A percentile compares a stretch with the other conserved stretches of the same genome.
These are phyloP conservation scores for Pyricularia grisea DNA, from an alignment of 2,329 filamentous ascomycete species.

Conservation along the genomic window DNA sequence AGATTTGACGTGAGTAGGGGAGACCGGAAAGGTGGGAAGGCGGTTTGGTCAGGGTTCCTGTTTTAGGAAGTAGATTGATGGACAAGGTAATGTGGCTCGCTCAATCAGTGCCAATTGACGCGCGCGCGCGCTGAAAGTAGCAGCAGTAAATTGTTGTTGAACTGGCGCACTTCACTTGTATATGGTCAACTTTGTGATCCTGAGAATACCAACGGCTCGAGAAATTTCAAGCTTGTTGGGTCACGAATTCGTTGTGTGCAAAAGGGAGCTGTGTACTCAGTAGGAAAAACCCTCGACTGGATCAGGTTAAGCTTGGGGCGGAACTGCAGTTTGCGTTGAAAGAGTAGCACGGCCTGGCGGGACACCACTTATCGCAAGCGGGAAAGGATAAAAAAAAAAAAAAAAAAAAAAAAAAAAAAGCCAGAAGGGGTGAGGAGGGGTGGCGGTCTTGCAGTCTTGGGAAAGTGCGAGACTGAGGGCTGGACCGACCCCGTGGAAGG, in stretches of 20 bases:
- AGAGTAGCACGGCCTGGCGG: constrained; percentile 34
- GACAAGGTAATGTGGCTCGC: neutral
- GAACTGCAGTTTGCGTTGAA: constrained; percentile 39
- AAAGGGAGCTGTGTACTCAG: constrained; percentile 28
- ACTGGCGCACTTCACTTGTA: neutral
- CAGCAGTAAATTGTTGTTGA: neutral
- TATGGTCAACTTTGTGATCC: neutral
- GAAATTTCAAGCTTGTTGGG: constrained; percentile 20
- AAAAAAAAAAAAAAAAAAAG: constrained; percentile 27
- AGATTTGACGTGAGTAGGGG: neutral
- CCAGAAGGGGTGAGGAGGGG: constrained; percentile 17
- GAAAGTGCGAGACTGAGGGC: constrained; percentile 14
- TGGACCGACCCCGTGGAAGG: neutral
- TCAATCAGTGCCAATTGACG: neutral
- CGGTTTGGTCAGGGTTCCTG: neutral
- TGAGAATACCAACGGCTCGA: constrained; percentile 2
- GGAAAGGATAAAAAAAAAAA: constrained; percentile 27
- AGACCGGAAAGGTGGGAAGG: neutral
- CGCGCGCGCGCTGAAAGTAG: neutral
- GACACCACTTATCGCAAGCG: neutral
- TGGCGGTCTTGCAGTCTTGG: constrained; percentile 19
- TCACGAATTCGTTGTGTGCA: constrained; percentile 26
- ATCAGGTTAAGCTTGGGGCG: constrained; percentile 29
- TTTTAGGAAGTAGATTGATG: neutral
- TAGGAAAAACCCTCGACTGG: constrained; percentile 24